These are phyloP conservation scores for Barnettozyma sucrosica DNA, from an alignment of 805 yeast species.

Conservation along the genomic window DNA sequence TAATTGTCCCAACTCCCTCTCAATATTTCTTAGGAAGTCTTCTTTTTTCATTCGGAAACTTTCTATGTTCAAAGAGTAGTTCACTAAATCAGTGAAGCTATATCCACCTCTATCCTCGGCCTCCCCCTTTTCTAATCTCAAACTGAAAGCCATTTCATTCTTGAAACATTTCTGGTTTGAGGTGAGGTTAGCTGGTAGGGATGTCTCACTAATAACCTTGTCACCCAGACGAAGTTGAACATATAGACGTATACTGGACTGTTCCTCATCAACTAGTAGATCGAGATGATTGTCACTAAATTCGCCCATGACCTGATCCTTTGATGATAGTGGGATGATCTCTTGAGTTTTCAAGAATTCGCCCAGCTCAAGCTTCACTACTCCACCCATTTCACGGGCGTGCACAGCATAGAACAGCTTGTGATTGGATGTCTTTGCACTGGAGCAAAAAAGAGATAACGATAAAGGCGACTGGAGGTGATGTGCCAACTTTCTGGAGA, in stretches of 20 bases:
- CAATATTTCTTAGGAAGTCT: conserved; percentile 6
- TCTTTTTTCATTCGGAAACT: not conserved
- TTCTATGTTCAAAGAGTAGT: conserved; percentile 8
- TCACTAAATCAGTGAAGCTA: conserved; percentile 9
- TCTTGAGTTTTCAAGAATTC: conserved; percentile 5
- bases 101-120: conserved; percentile 9
- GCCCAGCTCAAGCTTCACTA: conserved; percentile 1
- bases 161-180: not conserved
- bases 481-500: not conserved
- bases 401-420: conserved; percentile 7
- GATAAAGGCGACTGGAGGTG: not conserved
- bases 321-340: conserved; percentile 2
- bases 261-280: conserved; percentile 15
- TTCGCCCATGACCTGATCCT: not conserved
- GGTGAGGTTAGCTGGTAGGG: not conserved
- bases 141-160: not conserved
- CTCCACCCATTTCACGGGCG: not conserved
- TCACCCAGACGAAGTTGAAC: conserved; percentile 6
- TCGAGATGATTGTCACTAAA: conserved; percentile 10
- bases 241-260: conserved; percentile 8
- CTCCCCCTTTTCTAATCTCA: conserved; percentile 5
- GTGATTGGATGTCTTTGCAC: conserved; percentile 6
- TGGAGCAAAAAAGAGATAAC: conserved; percentile 9
- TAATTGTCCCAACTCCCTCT: conserved; percentile 4
- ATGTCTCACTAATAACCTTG: conserved; percentile 7